Percentiles rank a stretch among this genome's conserved stretches.
These are phyloP conservation scores for Astrothelium subdiscretum DNA, from an alignment of 495 filamentous ascomycete species.

Conservation along the genomic window DNA sequence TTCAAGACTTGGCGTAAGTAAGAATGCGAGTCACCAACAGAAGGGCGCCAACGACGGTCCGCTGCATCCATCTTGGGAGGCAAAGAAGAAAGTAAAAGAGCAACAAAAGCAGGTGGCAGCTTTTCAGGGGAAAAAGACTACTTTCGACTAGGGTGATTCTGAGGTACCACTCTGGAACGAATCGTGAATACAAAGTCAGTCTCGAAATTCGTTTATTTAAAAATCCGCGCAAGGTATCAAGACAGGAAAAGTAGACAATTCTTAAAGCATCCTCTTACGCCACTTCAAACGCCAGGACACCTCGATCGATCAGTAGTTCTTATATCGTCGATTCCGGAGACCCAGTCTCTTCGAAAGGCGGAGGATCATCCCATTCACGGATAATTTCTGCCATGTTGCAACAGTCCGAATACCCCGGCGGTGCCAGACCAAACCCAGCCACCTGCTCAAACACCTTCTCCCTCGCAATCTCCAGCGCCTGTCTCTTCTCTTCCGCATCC, in stretches of 20 bases:
- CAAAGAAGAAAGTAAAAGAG: constrained; percentile 76
- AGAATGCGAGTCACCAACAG: background rate
- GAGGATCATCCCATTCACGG: background rate
- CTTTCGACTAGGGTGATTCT: constrained; percentile 54
- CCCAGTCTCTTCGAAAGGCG: background rate
- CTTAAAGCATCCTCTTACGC: background rate
- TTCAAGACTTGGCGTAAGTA: background rate
- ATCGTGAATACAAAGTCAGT: background rate
- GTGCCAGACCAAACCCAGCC: background rate
- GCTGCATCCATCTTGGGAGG: constrained; percentile 91
- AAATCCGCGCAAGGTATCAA: background rate
- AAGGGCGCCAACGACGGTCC: constrained; percentile 44
- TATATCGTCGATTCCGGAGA: background rate
- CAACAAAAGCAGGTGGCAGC: constrained; percentile 38
- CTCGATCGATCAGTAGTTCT: background rate
- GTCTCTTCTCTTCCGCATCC: background rate
- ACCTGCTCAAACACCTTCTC: background rate
- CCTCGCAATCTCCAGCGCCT: background rate
- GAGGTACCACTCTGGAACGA: background rate
- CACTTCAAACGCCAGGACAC: background rate
- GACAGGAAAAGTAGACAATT: background rate
- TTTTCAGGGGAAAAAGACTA: constrained; percentile 82
- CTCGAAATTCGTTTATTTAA: background rate
- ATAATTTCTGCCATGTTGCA: background rate
- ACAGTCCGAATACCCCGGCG: background rate